Evolutionary conservation across 2,329 filamentous ascomycete species (phyloP).

Genomic region (Leptodontidium sp.): DNA sequence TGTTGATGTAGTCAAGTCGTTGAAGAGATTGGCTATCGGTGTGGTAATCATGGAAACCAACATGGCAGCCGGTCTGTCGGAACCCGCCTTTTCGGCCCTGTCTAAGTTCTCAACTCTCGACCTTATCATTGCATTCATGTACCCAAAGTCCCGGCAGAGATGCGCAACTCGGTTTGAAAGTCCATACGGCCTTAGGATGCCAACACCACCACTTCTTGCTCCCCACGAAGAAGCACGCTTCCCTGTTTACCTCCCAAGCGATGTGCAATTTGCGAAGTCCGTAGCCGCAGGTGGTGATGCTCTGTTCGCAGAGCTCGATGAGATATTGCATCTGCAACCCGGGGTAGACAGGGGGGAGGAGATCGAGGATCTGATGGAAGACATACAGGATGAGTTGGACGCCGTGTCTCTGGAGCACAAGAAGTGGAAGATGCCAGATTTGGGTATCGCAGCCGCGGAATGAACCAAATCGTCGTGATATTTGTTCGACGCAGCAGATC

Average conservation of each 20-base stretch:
- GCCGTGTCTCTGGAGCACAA: not conserved
- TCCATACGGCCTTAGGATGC: not conserved
- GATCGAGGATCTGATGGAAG: not conserved
- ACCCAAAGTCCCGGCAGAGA: not conserved
- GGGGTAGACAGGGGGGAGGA: not conserved
- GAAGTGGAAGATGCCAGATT: not conserved
- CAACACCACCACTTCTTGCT: conserved; percentile 1
- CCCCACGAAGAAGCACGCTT: not conserved
- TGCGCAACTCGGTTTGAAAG: not conserved
- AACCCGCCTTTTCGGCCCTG: not conserved
- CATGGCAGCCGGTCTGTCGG: not conserved
- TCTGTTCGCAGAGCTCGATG: not conserved
- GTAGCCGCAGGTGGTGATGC: not conserved
- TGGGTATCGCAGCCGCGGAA: not conserved
- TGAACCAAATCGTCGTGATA: not conserved
- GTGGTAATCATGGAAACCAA: not conserved
- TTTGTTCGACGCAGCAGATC: no score
- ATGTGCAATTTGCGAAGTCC: not conserved
- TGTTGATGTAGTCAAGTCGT: not conserved
- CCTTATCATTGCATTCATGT: not conserved
- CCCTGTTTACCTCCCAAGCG: not conserved
- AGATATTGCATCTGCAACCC: not conserved
- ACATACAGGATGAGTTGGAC: not conserved
- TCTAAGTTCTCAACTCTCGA: not conserved
- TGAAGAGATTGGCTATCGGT: not conserved